Evolutionary conservation across 2,329 filamentous ascomycete species (phyloP).

Genomic region (Ophiostoma fasciatum): DNA sequence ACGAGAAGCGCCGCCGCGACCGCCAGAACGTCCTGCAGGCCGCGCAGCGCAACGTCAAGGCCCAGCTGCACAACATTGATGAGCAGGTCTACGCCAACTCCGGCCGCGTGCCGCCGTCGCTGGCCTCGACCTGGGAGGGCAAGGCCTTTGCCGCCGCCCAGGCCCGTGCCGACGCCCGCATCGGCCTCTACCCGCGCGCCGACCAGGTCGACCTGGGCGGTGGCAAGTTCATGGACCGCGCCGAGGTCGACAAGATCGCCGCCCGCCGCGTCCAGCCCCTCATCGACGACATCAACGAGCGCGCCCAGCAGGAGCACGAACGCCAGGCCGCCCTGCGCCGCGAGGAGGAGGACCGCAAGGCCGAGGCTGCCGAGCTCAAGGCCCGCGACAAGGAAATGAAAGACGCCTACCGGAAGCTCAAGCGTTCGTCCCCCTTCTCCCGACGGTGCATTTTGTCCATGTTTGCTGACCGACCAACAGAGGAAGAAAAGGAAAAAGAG

Average conservation of each 20-base stretch:
- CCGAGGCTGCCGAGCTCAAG: conserved; percentile 28
- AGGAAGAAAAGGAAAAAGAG: conserved; percentile 31
- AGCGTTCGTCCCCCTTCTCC: conserved; percentile 36
- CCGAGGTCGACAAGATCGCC: conserved; percentile 68
- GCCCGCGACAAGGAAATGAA: conserved; percentile 37
- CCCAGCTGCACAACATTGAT: conserved; percentile 65
- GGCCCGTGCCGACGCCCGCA: conserved; percentile 45
- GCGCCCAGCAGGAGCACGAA: conserved; percentile 57
- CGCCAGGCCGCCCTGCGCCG: conserved; percentile 46
- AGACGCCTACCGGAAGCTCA: conserved; percentile 38
- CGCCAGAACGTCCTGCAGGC: conserved; percentile 60
- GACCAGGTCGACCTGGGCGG: conserved; percentile 57
- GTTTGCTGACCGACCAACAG: no score
- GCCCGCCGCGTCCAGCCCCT: conserved; percentile 65
- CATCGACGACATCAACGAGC: conserved; percentile 69
- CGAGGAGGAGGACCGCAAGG: conserved; percentile 37
- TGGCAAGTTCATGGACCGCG: conserved; percentile 63
- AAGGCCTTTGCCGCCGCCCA: conserved; percentile 59
- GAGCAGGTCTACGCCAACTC: conserved; percentile 64
- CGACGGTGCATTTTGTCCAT: no score
- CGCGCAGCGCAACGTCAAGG: conserved; percentile 76
- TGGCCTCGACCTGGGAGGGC: conserved; percentile 63
- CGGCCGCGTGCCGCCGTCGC: conserved; percentile 53
- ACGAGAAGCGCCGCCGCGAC: conserved; percentile 59
- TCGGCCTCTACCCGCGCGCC: conserved; percentile 32